Evolutionary conservation across 2,329 filamentous ascomycete species (phyloP), one percentile per base, ranked within the genome.

Genomic region (Grosmannia huntii): DNA sequence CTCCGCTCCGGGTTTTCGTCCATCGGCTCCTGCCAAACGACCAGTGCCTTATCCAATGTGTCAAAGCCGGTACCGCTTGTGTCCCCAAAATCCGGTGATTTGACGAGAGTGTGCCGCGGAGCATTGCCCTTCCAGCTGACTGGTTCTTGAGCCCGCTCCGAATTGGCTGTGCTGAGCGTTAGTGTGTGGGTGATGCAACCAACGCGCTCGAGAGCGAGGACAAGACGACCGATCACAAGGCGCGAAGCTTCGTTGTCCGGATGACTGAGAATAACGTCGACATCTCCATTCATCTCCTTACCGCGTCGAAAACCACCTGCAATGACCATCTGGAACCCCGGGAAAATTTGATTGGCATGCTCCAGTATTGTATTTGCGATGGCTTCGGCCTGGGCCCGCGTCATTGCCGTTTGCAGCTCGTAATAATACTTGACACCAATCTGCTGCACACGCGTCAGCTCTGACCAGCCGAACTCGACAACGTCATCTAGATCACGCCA

Each of bases 391-490:
- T 97, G 90, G 0, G 67, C 59, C 1, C 90, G 81, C 0, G 89
- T 80, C 5, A 97, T 89, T 16, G 80, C 83, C 19, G 78, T 71
- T 52, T 81, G 73, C 58, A 99, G 87, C 62, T 97, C 92, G 38
- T 95, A 87, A 68, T 95, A 96, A 71, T 85, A 96, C 68, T 97
- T 97, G 51, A 96, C 76, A 0, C 94, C 92, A 58, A 97, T 95
- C 68, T 97, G 90, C 70, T 96, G 92, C 1, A 89, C 87, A 14
- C 90, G 83, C 0, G 79, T 86, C 1, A 97, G 75, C 0, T 70
- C 76, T 23, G 75, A 68, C 92, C 92, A 97, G 12, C 88, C 90
- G 65, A 84, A 80, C 66, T 95, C 87, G 48, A 96, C 76, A 3
- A 97, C 75, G 65, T 97, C 91, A 65, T 96, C 90, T 0, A 96